These are phyloP conservation scores for Corniculantispora saksenae DNA, from an alignment of 2,329 filamentous ascomycete species.

Conservation along the genomic window DNA sequence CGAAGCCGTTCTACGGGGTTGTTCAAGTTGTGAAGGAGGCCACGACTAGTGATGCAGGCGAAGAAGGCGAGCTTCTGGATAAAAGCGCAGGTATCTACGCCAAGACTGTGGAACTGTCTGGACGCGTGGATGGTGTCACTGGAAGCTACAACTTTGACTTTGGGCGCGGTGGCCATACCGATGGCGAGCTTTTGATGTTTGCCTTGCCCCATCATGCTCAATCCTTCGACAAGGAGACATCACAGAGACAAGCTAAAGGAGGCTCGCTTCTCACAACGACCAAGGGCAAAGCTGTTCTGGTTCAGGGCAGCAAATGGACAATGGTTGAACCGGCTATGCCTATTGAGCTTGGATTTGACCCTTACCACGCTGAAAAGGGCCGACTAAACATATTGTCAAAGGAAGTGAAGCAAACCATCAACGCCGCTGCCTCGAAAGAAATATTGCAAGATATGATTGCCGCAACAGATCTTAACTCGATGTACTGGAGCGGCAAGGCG, in stretches of 20 bases:
- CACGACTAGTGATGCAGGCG: conserved; percentile 49
- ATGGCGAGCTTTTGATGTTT: conserved; percentile 73
- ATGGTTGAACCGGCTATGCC: conserved; percentile 77
- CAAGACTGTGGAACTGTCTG: conserved; percentile 63
- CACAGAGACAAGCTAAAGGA: conserved; percentile 48
- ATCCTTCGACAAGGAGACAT: conserved; percentile 65
- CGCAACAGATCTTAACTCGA: conserved; percentile 76
- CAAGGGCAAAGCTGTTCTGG: conserved; percentile 76
- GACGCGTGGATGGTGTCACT: conserved; percentile 55
- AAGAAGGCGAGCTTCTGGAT: conserved; percentile 62
- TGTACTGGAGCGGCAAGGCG: conserved; percentile 91
- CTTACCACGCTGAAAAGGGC: conserved; percentile 65
- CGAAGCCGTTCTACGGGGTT: conserved; percentile 69
- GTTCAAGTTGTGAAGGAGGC: conserved; percentile 83
- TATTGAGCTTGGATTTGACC: conserved; percentile 71
- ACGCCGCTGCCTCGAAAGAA: conserved; percentile 67
- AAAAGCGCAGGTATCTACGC: conserved; percentile 75
- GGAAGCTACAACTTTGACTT: conserved; percentile 77
- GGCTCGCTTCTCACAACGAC: conserved; percentile 76
- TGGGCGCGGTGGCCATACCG: conserved; percentile 65
- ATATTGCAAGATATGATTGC: conserved; percentile 72
- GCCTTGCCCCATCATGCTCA: conserved; percentile 82
- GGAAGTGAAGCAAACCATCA: conserved; percentile 60
- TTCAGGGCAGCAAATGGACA: conserved; percentile 74
- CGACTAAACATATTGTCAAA: conserved; percentile 49